Conservation (phyloP, 208 protist species). For the Trypanosoma mega region DNA sequence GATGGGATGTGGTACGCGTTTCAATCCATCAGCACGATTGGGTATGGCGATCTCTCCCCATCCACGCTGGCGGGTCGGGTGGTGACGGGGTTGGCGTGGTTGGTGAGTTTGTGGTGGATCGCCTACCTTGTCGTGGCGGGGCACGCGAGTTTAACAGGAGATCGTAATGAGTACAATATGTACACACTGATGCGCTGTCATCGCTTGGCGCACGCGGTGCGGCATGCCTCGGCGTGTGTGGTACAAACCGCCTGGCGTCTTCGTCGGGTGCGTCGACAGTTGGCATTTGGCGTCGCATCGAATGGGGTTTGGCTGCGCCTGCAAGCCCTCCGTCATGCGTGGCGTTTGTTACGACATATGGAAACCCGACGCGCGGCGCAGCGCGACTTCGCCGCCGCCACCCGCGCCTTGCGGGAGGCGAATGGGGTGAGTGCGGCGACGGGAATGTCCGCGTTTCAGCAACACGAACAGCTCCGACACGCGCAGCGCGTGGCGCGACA, state of each 20-base stretch:
- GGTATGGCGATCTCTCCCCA: conserved; percentile 77
- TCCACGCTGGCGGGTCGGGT: conserved; percentile 39
- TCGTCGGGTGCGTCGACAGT: conserved; percentile 30
- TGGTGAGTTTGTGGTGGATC: conserved; percentile 33
- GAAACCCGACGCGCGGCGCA: too few species aligned
- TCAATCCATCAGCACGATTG: conserved; percentile 70
- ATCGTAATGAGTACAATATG: conserved; percentile 43
- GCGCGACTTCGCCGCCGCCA: too few species aligned
- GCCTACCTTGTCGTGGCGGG: conserved; percentile 35
- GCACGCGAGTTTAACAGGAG: neutral
- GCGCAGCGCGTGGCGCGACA: conserved; percentile 37
- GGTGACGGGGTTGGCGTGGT: conserved; percentile 50
- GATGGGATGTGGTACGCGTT: conserved; percentile 81
- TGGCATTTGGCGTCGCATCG: neutral
- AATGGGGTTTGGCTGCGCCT: conserved; percentile 1
- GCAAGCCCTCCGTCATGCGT: conserved; percentile 36
- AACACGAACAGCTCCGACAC: conserved; percentile 37
- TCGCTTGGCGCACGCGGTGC: conserved; percentile 42
- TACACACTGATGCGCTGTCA: conserved; percentile 49
- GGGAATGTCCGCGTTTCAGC: conserved; percentile 45
- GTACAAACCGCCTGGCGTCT: conserved; percentile 60
- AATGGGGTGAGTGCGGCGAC: conserved; percentile 38
- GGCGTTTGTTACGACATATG: conserved; percentile 23
- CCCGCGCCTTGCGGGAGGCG: too few species aligned
- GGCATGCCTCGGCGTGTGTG: conserved; percentile 40